Evolutionary conservation across 2,329 filamentous ascomycete species (phyloP), one percentile per base, ranked within the genome.

Genomic region (Huntiella moniliformis): DNA sequence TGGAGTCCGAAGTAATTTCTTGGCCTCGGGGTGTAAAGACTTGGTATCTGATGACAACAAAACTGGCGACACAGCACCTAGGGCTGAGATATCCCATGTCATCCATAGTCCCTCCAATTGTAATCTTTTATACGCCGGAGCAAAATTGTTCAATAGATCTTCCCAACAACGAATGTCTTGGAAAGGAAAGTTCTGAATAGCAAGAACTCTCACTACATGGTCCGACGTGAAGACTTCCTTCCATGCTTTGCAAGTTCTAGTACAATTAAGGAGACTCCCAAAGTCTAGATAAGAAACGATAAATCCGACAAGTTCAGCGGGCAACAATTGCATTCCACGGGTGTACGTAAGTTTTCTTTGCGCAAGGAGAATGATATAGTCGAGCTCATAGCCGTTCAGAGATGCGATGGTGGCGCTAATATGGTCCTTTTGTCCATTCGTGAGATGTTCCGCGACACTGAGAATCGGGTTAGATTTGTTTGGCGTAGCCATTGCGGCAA

Each of bases 231-330:
- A 42, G 13, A 34, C 15, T 13, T n/a, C 10, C 13, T 28, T 28
- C 40, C 40, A 42, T 8, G 40, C 31, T 16, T 33, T 42, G 40
- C 40, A 42, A 17, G 40, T 42, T 2, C 10, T 11, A 15, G 22
- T 8, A n/a, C 40, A 42, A 32, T 34, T 28, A 8, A 42, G 5
- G 6, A 42, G 10, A n/a, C 15, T 22, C 8, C 31, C 28, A 4
- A 42, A 33, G 13, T 42, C 40, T 15, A 42, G 40, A 15, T 33
- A 42, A 15, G 40, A 32, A 32, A 32, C 40, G 13, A 42, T 42
- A 15, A 12, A 10, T n/a, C 32, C 22, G 40, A 42, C n/a, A 15
- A 42, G 40, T 16, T 42, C 40, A 8, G 8, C 17, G 22, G 40
- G 40, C 12, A 42, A 13, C 5, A 32, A 15, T 11, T 13, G 28